Evolutionary conservation across 192 early-diverging fungal genomes (phyloP).

Genomic region (Backusella tuberculispora): DNA sequence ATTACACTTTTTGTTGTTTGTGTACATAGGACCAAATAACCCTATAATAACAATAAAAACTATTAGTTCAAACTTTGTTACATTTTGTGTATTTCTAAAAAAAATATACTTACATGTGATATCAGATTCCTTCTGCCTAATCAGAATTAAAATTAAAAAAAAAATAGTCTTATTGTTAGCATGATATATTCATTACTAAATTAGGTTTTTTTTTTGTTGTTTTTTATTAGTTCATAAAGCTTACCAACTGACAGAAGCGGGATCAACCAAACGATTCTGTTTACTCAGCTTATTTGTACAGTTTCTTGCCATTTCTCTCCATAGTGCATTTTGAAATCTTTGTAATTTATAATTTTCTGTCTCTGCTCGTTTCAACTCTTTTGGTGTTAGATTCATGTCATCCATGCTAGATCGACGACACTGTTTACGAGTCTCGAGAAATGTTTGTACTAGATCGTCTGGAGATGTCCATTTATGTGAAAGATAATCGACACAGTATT

Average conservation of each 20-base stretch:
- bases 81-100: neutral
- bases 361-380: constrained; percentile 22
- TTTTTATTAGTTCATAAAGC: too few species aligned
- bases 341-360: constrained; percentile 24
- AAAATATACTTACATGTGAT: constrained; percentile 39
- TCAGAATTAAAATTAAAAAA: constrained; percentile 13
- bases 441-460: constrained; percentile 30
- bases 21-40: constrained; percentile 37
- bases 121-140: constrained; percentile 49
- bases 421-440: constrained; percentile 29
- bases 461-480: constrained; percentile 31
- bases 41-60: neutral
- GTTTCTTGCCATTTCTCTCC: constrained; percentile 42
- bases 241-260: constrained; percentile 46
- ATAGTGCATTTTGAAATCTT: constrained; percentile 47
- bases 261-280: constrained; percentile 26
- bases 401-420: neutral
- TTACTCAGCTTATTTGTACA: constrained; percentile 28
- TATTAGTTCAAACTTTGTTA: constrained; percentile 9
- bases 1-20: neutral
- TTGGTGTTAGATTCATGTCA: neutral
- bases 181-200: neutral
- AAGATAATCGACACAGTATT: constrained; percentile 39
- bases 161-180: neutral
- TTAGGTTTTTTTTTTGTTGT: neutral